Base-by-base conservation (phyloP, 352 stramenopile species). In the Pythium chondricola region DNA sequence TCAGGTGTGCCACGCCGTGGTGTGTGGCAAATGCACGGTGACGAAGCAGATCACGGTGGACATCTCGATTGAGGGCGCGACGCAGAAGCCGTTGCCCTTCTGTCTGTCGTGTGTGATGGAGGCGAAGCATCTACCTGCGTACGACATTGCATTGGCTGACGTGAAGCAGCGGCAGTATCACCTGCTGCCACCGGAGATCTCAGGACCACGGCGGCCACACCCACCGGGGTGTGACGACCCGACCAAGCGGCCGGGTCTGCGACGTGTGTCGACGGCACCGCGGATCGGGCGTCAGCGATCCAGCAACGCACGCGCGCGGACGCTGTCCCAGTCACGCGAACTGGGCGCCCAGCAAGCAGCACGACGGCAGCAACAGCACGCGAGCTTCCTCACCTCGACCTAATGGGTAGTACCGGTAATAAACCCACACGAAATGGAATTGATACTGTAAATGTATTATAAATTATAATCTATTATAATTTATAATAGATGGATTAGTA, bases 11-110 rank as follows among this genome's bases (percentile, higher is more conserved):
- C 39, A 43, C 29, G 41, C 48, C 13, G 18, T 27, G 2, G 41
- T 70, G 4, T 78, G 68, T 52, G 21, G 63, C 42, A 68, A 70
- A 44, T 79, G 68, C 56, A 74, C 52, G 0, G 58, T 74, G 8
- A 65, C 53, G 46, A 74, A 74, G 36, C 40, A 51, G 26, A 26
- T 78, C 24, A 63, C 65, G 0, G 21, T 65, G 22, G 56, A 63
- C 11, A 62, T 65, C 36, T 52, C 67, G 1, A 22, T 43, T 17
- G 51, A 63, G 4, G 46, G 42, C n/a, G 38, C 47, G 4, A 58
- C 42, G 14, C 47, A 66, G 38, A 49, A 42, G 18, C 39, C 45
- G 25, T 22, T 67, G 16, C 33, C 53, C n/a, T 72, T 72, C 30
- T 78, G 68, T 29, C 42, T 78, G 4, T 52, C 56, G 7, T 78